Evolutionary conservation across 148 eudicot species (phyloP).

Genomic region (Rhododendron ferrugineum): DNA sequence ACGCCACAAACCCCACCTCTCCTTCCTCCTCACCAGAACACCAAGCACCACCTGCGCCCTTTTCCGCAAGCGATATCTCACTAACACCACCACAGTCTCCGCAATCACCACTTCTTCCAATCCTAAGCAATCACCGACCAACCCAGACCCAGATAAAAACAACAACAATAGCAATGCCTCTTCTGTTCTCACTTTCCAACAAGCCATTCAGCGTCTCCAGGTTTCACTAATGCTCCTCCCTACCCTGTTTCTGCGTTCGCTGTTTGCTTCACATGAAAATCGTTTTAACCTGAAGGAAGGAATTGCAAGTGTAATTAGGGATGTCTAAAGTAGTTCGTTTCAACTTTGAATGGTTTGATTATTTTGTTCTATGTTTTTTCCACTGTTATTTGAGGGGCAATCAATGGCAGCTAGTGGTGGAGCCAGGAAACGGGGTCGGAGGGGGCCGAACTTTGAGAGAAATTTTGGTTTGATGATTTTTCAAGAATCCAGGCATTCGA

Average conservation of each 20-base stretch:
- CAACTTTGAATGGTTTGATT: neutral
- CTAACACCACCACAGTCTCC: constrained; percentile 8
- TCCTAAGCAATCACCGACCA: constrained; percentile 13
- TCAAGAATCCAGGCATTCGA: neutral
- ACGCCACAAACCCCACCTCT: constrained; percentile 52
- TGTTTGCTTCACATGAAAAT: neutral
- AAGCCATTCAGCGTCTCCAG: constrained; percentile 98
- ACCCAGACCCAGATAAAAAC: constrained; percentile 19
- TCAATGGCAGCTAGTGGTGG: neutral
- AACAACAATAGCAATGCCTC: constrained; percentile 18
- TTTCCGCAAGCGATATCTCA: constrained; percentile 28
- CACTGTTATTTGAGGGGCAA: neutral
- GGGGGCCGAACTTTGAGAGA: neutral
- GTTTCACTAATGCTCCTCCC: constrained; percentile 22
- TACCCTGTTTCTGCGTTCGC: neutral
- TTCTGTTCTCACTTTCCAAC: constrained; percentile 69
- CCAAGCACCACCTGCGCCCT: constrained; percentile 9
- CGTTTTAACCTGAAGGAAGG: neutral
- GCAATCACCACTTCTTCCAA: constrained; percentile 20
- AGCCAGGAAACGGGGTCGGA: neutral
- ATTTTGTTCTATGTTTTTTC: neutral
- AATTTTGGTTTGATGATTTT: neutral
- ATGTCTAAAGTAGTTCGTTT: neutral
- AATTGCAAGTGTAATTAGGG: neutral
- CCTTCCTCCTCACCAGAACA: constrained; percentile 29